Evolutionary conservation across 1,284 basidiomycete genomes (phyloP), one percentile per base, ranked within the genome.

Genomic region (Ceratorhiza oryzae-sativae): DNA sequence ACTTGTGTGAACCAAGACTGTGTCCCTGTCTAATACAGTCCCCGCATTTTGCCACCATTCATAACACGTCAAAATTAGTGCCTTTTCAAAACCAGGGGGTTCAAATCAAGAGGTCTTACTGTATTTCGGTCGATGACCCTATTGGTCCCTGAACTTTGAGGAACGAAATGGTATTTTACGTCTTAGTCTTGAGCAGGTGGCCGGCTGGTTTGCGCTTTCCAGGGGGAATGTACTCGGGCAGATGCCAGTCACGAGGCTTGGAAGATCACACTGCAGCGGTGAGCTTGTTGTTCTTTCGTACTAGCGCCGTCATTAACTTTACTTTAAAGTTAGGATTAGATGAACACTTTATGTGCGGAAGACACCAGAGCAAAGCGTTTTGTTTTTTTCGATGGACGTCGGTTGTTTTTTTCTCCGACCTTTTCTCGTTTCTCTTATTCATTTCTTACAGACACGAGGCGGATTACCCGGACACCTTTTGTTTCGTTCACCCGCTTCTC

Each of bases 41-140:
- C n/a, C n/a, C n/a, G n/a, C n/a, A n/a, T n/a, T n/a, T n/a, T n/a
- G n/a, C n/a, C n/a, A n/a, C n/a, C n/a, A n/a, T n/a, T n/a, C n/a
- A n/a, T n/a, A n/a, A n/a, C n/a, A n/a, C n/a, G n/a, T n/a, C n/a
- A n/a, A n/a, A n/a, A n/a, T n/a, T n/a, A n/a, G n/a, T n/a, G n/a
- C n/a, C n/a, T n/a, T n/a, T n/a, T n/a, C n/a, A n/a, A n/a, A n/a
- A n/a, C n/a, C n/a, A n/a, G n/a, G n/a, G n/a, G n/a, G n/a, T n/a
- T n/a, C n/a, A n/a, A n/a, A n/a, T n/a, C n/a, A n/a, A n/a, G n/a
- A n/a, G n/a, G n/a, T n/a, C n/a, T n/a, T n/a, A n/a, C n/a, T n/a
- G n/a, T n/a, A 60, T 60, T 60, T 25, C 39, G 58, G 20, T 9
- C 58, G 58, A 60, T 60, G 58, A 15, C 58, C 58, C 58, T 60